Evolutionary conservation across 805 yeast genomes (phyloP).

Genomic region (Spathaspora boniae): DNA sequence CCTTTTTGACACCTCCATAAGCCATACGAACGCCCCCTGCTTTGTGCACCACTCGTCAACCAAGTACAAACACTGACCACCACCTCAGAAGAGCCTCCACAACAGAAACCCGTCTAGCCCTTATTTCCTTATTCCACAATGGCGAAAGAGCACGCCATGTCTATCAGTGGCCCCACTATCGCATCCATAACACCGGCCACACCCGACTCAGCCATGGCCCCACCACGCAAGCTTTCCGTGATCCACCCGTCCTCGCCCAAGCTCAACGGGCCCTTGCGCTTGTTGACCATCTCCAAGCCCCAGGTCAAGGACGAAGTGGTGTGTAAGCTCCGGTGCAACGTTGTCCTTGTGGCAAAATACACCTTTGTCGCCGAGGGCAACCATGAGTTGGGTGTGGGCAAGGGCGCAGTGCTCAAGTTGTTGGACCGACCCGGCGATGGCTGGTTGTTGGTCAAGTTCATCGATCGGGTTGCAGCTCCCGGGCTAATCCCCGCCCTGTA

Average conservation of each 20-base stretch:
- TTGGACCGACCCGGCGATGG: conserved; percentile 48
- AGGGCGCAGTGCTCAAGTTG: conserved; percentile 52
- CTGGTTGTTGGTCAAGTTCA: conserved; percentile 55
- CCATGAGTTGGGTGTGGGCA: conserved; percentile 43
- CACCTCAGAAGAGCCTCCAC: too few species aligned
- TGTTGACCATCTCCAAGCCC: conserved; percentile 14
- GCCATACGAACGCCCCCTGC: too few species aligned
- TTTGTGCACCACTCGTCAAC: too few species aligned
- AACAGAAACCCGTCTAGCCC: too few species aligned
- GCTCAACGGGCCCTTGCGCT: conserved; percentile 7
- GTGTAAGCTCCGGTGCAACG: conserved; percentile 22
- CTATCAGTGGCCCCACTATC: too few species aligned
- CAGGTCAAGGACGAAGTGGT: conserved; percentile 12
- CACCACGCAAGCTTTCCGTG: too few species aligned
- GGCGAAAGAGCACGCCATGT: too few species aligned
- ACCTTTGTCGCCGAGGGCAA: conserved; percentile 41
- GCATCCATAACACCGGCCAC: too few species aligned
- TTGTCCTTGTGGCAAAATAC: conserved; percentile 45
- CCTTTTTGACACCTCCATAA: too few species aligned
- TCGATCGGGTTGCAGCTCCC: conserved; percentile 41
- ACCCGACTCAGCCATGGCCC: too few species aligned
- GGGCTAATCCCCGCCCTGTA: conserved; percentile 54
- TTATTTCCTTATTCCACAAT: too few species aligned
- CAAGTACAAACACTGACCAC: too few species aligned
- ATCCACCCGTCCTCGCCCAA: background rate